These are phyloP conservation scores for Biscutella laevigata DNA, from an alignment of 441 rosid genomes.

Conservation along the genomic window DNA sequence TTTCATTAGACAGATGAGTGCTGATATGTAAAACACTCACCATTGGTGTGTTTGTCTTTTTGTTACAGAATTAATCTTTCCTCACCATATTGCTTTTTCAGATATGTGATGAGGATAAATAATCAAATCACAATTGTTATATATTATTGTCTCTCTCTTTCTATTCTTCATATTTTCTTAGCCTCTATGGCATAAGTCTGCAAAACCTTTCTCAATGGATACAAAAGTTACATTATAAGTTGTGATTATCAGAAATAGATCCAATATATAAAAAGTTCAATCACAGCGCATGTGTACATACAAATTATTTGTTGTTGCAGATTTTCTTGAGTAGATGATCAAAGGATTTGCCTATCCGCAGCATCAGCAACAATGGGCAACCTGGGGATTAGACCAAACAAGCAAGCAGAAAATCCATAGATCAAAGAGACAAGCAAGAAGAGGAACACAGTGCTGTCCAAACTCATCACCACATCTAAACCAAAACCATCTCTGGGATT, in stretches of 20 bases:
- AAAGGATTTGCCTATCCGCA: conserved; percentile 86
- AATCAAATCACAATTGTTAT: conserved; percentile 25
- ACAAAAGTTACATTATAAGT: conserved; percentile 8
- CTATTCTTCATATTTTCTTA: background rate
- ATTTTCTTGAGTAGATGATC: conserved; percentile 14
- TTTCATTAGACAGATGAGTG: conserved; percentile 54
- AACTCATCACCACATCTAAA: conserved; percentile 74
- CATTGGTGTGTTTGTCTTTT: conserved; percentile 20
- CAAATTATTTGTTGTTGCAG: background rate
- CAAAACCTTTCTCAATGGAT: conserved; percentile 1
- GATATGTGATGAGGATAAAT: conserved; percentile 27
- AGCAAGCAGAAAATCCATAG: conserved; percentile 74
- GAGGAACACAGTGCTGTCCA: conserved; percentile 87
- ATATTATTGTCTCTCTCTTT: background rate
- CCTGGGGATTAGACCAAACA: conserved; percentile 76
- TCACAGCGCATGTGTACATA: conserved; percentile 13
- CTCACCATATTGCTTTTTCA: conserved; percentile 35
- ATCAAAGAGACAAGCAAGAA: conserved; percentile 74
- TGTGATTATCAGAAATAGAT: conserved; percentile 14
- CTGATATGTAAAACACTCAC: conserved; percentile 33
- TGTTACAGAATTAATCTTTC: conserved; percentile 22
- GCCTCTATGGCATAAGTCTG: background rate
- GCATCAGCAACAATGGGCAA: conserved; percentile 96
- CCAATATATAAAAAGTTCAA: conserved; percentile 10
- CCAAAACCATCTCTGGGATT: conserved; percentile 70